Evolutionary conservation across 192 early-diverging fungal genomes (phyloP).

Genomic region (Coemansia asiatica): DNA sequence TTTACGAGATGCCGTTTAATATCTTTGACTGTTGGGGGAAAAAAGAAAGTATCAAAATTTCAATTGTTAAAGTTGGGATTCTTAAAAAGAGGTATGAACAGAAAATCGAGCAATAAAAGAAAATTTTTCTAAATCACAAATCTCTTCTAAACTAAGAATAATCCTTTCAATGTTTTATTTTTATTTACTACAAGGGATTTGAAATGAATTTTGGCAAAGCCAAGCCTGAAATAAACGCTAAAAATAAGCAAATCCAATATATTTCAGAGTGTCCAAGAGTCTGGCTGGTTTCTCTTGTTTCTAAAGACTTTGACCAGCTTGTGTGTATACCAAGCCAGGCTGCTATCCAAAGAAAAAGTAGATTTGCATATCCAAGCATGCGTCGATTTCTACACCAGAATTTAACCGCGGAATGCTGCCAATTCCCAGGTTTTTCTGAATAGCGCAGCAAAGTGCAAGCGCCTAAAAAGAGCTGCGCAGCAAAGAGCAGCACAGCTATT

Average conservation of each 20-base stretch:
- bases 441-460: neutral
- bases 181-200: neutral
- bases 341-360: neutral
- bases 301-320: neutral
- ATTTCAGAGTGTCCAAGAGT: neutral
- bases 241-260: neutral
- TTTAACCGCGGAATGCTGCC: neutral
- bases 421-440: neutral
- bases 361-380: neutral
- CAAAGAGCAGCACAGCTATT: conserved; percentile 12
- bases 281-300: neutral
- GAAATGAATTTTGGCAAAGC: neutral
- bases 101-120: too few relatives aligned
- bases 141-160: too few relatives aligned
- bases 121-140: too few relatives aligned
- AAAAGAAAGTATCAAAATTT: too few relatives aligned
- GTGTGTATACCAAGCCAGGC: neutral
- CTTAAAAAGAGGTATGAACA: too few relatives aligned
- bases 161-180: neutral
- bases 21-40: too few relatives aligned
- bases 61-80: too few relatives aligned
- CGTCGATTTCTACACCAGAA: neutral
- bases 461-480: conserved; percentile 14
- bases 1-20: too few relatives aligned
- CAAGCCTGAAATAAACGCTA: neutral